Evolutionary conservation across 2,329 filamentous ascomycete species (phyloP), one percentile per base, ranked within the genome.

Genomic region (Ustulina deusta): DNA sequence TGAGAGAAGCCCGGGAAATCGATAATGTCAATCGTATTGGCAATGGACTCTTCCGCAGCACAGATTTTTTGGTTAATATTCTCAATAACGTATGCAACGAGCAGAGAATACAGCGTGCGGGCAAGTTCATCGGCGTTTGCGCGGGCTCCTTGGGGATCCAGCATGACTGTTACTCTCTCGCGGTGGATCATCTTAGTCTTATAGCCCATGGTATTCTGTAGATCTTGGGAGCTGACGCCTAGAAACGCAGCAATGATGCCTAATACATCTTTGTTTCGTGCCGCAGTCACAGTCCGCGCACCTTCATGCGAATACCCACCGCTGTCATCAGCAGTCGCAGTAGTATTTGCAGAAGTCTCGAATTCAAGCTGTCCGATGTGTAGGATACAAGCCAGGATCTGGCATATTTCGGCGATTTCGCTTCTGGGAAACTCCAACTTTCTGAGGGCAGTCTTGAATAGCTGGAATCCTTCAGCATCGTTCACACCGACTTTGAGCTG

Each of bases 321-420:
- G 73, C 95, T 98, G 75, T 99, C 96, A 74, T 97, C 94, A 1
- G 89, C 93, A 0, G 88, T 88, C 0, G 89, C 90, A 1, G 90
- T 90, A 0, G 96, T 98, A 72, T 90, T 89, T 73, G 92, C 90
- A 1, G 91, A 91, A 0, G 89, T 94, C 77, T 92, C 90, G 73
- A 99, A 99, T 74, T 99, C 96, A 2, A 99, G 89, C 82, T 99
- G 96, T 32, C 96, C 96, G 73, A 99, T 94, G 79, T 99, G 96
- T n/a, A 99, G 85, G 72, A 99, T 97, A 74, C 90, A 91, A 36
- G 96, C 96, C 61, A 99, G 85, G 56, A 98, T 88, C 82, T 99
- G 96, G 79, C 96, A 99, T 63, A 99, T 94, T 78, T 97, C 95
- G 44, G 96, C 96, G 77, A 99, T 97, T 75, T 97, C 96, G 68